Evolutionary conservation across 2,329 filamentous ascomycete genomes (phyloP), one percentile per base, ranked within the genome.

Genomic region (Botrytis deweyae): DNA sequence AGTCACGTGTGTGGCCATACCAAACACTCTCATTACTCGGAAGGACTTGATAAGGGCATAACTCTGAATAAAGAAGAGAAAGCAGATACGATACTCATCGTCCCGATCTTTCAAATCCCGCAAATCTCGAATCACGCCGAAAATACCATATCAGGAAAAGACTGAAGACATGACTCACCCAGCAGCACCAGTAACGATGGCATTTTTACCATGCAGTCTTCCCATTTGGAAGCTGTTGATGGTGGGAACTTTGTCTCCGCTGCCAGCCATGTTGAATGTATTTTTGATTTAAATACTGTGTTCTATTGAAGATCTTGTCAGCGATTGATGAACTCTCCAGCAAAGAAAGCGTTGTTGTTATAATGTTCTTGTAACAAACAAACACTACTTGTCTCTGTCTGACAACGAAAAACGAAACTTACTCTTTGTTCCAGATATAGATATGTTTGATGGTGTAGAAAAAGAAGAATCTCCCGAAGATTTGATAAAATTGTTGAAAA

Each of bases 151-250:
- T 49, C 33, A 25, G 5, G n/a, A 25, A 9, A 36, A 9, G 38
- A 42, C 52, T 9, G 63, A 33, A 52, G 1, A n/a, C 61, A 72
- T 64, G 62, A 83, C 87, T 82, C 85, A 92, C 90, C 90, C 90
- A 79, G 89, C 91, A 76, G 89, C 91, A 78, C 91, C 91, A 55
- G 91, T 93, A 80, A 93, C 86, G 79, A 93, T 80, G 10, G 82
- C 80, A 74, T 83, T 83, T 75, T 82, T 83, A 58, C 81, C 80
- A 76, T 78, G 75, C 46, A 82, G 73, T 76, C 80, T 79, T 73
- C 81, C 81, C 78, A 82, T 81, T n/a, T 76, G 77, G 69, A 82
- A 73, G 73, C 80, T 80, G 76, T 82, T 82, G 76, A 81, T 82
- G 67, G 80, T 81, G 36, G 76, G 76, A 65, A 77, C 68, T 74